Percentiles rank a stretch among this genome's conserved stretches.
Conservation (phyloP, 345 rosid genomes). For the Gossypium herbaceum region DNA sequence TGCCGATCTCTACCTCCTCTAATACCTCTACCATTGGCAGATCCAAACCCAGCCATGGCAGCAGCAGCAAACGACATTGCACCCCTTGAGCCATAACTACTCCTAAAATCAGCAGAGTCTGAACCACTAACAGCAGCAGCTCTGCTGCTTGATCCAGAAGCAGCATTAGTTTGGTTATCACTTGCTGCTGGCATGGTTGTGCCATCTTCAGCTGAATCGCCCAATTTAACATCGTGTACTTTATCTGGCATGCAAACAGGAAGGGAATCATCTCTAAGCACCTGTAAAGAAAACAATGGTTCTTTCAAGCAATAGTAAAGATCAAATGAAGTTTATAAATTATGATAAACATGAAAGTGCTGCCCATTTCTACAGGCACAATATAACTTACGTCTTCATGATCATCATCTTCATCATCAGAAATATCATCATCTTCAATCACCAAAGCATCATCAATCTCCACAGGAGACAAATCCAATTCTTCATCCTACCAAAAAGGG, state of each 20-base stretch:
- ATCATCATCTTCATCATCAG: conserved; percentile 92
- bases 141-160: conserved; percentile 81
- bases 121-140: conserved; percentile 64
- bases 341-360: neutral
- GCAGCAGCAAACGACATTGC: conserved; percentile 98
- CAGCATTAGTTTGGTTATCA: conserved; percentile 55
- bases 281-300: conserved; percentile 39
- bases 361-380: neutral
- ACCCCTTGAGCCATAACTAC: conserved; percentile 86
- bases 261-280: conserved; percentile 77
- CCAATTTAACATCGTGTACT: conserved; percentile 93
- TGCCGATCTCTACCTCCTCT: conserved; percentile 91
- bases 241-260: conserved; percentile 90
- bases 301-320: neutral
- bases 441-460: conserved; percentile 93
- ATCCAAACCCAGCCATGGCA: conserved; percentile 96
- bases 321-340: neutral
- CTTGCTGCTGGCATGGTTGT: conserved; percentile 39
- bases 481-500: conserved; percentile 66
- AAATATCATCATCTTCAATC: conserved; percentile 96
- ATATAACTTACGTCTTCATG: conserved; percentile 79
- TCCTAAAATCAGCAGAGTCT: conserved; percentile 68
- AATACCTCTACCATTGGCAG: conserved; percentile 86
- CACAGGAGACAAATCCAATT: conserved; percentile 78
- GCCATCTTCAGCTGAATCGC: conserved; percentile 73